Conservation (phyloP, 2,329 filamentous ascomycete genomes). For the Volutella citrinella region DNA sequence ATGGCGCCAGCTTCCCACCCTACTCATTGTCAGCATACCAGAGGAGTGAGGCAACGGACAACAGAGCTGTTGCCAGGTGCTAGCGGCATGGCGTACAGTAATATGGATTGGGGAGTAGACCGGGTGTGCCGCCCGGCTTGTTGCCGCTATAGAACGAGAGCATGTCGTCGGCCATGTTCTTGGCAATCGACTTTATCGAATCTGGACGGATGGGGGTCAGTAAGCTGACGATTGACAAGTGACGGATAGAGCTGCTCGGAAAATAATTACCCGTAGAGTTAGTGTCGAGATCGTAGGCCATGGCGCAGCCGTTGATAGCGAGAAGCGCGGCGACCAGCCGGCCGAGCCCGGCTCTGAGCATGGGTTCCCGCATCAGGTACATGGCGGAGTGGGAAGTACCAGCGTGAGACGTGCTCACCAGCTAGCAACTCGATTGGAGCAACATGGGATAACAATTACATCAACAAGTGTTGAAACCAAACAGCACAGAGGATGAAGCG, state of each 20-base stretch:
- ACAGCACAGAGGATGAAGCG: too few species aligned
- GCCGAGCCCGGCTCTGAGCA: slow-evolving; percentile 13
- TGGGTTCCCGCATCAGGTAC: slow-evolving; percentile 12
- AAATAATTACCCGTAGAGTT: slow-evolving; percentile 37
- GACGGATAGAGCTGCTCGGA: too few species aligned
- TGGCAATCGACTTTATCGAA: slow-evolving; percentile 47
- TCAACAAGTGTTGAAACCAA: too few species aligned
- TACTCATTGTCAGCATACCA: slow-evolving; percentile 25
- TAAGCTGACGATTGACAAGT: too few species aligned
- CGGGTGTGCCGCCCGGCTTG: slow-evolving; percentile 47
- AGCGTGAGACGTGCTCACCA: too few species aligned
- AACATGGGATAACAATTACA: too few species aligned
- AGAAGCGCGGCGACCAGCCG: slow-evolving; percentile 23
- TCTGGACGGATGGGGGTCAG: slow-evolving; percentile 31
- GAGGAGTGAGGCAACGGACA: slow-evolving; percentile 1
- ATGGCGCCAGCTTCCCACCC: slow-evolving; percentile 76
- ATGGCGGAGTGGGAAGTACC: too few species aligned
- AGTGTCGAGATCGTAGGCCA: slow-evolving; percentile 35
- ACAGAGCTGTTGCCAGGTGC: not conserved
- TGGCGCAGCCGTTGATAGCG: slow-evolving; percentile 20
- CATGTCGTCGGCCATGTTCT: slow-evolving; percentile 50
- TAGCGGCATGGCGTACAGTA: slow-evolving; percentile 43
- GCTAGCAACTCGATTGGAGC: too few species aligned
- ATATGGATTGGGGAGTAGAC: slow-evolving; percentile 51
- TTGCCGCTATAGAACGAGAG: slow-evolving; percentile 42